Conservation (phyloP, 768 basidiomycete species). For the Antrodiella citrinella region DNA sequence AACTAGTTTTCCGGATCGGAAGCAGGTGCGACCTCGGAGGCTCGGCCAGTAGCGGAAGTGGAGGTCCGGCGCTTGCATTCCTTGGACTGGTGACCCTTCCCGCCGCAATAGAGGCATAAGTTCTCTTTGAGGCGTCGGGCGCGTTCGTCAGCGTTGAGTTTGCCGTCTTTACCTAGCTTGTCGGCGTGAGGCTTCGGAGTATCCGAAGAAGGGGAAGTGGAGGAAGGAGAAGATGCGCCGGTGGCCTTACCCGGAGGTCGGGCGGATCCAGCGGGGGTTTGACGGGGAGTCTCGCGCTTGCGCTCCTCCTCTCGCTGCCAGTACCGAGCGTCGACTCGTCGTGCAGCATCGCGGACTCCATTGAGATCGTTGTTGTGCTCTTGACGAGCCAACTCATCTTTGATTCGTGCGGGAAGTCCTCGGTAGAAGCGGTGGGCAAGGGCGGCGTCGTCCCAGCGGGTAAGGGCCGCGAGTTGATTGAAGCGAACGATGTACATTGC, state of each 20-base stretch:
- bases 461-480: slow-evolving; percentile 4
- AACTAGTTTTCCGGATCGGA: slow-evolving; percentile 1
- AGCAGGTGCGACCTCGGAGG: not conserved
- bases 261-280: not conserved
- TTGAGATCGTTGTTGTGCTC: slow-evolving; percentile 2
- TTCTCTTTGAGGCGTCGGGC: not conserved
- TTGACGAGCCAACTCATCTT: slow-evolving; percentile 7
- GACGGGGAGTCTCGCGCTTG: no score
- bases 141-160: not conserved
- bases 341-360: not conserved
- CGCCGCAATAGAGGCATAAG: not conserved
- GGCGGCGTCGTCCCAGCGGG: slow-evolving; percentile 4
- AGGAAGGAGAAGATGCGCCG: not conserved
- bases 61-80: not conserved
- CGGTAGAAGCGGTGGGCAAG: slow-evolving; percentile 12
- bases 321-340: slow-evolving; percentile 6
- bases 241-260: not conserved
- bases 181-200: no score
- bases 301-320: slow-evolving; percentile 10
- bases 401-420: slow-evolving; percentile 9
- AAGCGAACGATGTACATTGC: slow-evolving; percentile 12
- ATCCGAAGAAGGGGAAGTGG: not conserved
- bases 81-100: not conserved
- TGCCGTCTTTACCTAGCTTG: slow-evolving; percentile 2
- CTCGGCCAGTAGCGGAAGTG: not conserved